Evolutionary conservation across 2,329 filamentous ascomycete genomes (phyloP).

Genomic region (Neonectria neomacrospora): DNA sequence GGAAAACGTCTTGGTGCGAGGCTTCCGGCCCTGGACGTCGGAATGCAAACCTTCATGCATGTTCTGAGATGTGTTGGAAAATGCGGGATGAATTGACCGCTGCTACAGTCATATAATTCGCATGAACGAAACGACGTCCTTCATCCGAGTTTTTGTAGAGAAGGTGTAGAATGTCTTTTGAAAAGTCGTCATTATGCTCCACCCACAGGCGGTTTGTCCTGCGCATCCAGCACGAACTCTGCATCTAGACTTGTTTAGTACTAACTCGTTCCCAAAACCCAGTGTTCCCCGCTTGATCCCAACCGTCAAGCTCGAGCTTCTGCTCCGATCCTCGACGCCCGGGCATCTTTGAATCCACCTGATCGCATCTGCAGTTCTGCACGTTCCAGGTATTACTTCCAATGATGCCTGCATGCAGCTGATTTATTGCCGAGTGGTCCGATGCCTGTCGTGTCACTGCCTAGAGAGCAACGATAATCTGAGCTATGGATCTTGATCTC

Average conservation of each 20-base stretch:
- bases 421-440: not conserved
- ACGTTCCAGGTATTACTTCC: not conserved
- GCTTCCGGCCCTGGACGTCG: slow-evolving; percentile 33
- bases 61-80: not conserved
- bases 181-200: slow-evolving; percentile 7
- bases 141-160: not conserved
- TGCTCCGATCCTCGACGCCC: slow-evolving; percentile 1
- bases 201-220: not conserved
- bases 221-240: not conserved
- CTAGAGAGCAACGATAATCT: not conserved
- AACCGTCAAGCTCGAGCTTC: not conserved
- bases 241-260: not conserved
- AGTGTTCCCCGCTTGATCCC: slow-evolving; percentile 17
- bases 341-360: slow-evolving; percentile 22
- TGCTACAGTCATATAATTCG: not conserved
- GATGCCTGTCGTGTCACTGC: not conserved
- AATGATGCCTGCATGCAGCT: slow-evolving; percentile 1
- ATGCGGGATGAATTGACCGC: not conserved
- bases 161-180: not conserved
- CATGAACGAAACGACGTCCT: not conserved
- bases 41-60: slow-evolving; percentile 30
- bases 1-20: slow-evolving; percentile 42
- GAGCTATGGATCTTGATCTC: not conserved
- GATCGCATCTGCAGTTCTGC: slow-evolving; percentile 16
- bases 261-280: not conserved